Conservation (phyloP, 371 early-diverging fungal genomes). For the Capniomyces stellatus region DNA sequence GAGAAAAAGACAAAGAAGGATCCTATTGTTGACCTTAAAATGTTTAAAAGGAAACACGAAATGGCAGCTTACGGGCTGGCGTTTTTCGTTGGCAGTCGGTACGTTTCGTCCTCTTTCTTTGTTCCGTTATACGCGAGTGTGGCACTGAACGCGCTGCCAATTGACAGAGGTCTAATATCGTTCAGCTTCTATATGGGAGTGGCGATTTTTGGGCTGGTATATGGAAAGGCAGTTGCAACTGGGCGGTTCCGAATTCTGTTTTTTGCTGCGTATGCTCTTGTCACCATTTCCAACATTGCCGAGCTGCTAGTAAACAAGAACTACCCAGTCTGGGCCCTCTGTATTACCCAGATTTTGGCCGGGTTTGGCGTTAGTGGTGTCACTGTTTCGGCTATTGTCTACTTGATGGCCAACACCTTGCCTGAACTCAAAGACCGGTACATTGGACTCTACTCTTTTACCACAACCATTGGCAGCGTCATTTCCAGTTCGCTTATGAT, state of each 20-base stretch:
- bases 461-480: not conserved
- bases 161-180: not conserved
- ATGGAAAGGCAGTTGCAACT: not conserved
- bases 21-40: not conserved
- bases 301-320: not conserved
- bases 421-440: not conserved
- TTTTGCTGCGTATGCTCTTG: not conserved
- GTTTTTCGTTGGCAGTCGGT: not conserved
- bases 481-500: not conserved
- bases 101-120: not conserved
- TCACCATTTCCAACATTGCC: not conserved
- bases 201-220: not conserved
- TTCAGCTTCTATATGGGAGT: not conserved
- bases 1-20: not conserved
- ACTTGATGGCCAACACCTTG: not conserved
- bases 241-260: not conserved
- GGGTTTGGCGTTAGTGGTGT: not conserved
- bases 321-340: not conserved
- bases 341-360: not conserved
- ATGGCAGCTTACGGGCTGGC: not conserved
- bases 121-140: not conserved
- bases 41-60: not conserved
- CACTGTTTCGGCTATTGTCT: not conserved
- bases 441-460: not conserved
- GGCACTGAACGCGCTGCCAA: not conserved